Conservation (phyloP, 805 yeast genomes). For the Suhomyces sp. region DNA sequence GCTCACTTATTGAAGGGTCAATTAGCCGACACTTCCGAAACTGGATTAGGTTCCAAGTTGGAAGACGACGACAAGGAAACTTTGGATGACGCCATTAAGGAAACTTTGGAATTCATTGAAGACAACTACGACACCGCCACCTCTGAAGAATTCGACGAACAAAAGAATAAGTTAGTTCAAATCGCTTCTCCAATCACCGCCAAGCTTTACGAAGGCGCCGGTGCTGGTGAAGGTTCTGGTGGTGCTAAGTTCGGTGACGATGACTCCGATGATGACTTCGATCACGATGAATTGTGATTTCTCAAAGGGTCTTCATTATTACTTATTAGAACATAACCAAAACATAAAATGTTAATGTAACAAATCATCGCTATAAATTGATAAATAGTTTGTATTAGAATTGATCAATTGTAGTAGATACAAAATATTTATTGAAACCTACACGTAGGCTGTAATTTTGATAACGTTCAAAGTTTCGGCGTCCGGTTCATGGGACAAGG, state of each 20-base stretch:
- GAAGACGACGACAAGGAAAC: slow-evolving; percentile 91
- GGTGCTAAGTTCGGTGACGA: slow-evolving; percentile 41
- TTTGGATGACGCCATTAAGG: slow-evolving; percentile 81
- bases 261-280: slow-evolving; percentile 44
- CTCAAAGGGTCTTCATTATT: too few species aligned
- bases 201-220: slow-evolving; percentile 59
- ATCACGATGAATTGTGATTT: slow-evolving; percentile 48
- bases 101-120: slow-evolving; percentile 83
- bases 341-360: slow-evolving; percentile 1
- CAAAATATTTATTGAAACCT: too few species aligned
- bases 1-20: slow-evolving; percentile 50
- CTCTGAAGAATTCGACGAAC: slow-evolving; percentile 90
- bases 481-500: too few species aligned
- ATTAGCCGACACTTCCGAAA: slow-evolving; percentile 35
- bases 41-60: slow-evolving; percentile 68
- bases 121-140: slow-evolving; percentile 84
- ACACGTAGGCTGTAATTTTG: too few species aligned
- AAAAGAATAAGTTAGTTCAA: slow-evolving; percentile 75
- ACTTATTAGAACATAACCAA: slow-evolving; percentile 3
- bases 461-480: too few species aligned
- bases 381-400: slow-evolving; percentile 1
- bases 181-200: slow-evolving; percentile 90
- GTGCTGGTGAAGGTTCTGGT: slow-evolving; percentile 43
- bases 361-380: not conserved
- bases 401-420: not conserved